Base-by-base conservation (phyloP, 805 yeast genomes). In the Teunomyces panamensis region DNA sequence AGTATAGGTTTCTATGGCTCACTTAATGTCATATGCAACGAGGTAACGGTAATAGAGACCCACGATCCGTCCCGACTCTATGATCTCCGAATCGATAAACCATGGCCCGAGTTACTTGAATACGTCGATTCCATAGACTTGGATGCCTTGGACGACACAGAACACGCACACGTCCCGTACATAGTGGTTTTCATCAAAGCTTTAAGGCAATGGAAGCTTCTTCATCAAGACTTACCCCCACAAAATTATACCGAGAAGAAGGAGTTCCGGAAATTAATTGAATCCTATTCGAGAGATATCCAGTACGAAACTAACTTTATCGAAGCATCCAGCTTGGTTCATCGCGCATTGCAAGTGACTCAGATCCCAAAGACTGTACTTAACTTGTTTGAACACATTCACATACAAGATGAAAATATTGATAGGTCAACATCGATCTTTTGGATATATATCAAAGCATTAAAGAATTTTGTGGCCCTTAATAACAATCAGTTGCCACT, bases 31-130 rank as follows among this genome's bases (percentile, higher is more conserved):
- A 65, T 78, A 29, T 61, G 78, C n/a, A 62, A 58, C 26, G 89
- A 84, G 55, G 80, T 81, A 7, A 78, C 84, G n/a, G 78, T 88
- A 2, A 67, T 89, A 11, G 91, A 91, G 50, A 80, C 96, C 0
- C 78, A 73, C 55, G 96, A 89, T 61, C 81, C 84, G 0, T 82
- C 69, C 60, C 69, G 78, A 7, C 58, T 83, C 2, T 80, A 75
- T 24, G 96, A 89, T 56, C 65, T 90, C 49, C 68, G 96, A 44
- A 64, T 90, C 2, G 84, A 81, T 49, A 47, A 60, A 4, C 87
- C 94, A 1, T 92, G 97, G 96, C 66, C 73, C 0, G 89, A 87
- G 54, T 64, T 90, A 6, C 62, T 64, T 32, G 67, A 64, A 0
- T 81, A 74, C 53, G 72, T 78, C 11, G 78, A 80, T 43, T 62